Conservation (phyloP, 208 protist genomes). For the Naegleria fowleri region DNA sequence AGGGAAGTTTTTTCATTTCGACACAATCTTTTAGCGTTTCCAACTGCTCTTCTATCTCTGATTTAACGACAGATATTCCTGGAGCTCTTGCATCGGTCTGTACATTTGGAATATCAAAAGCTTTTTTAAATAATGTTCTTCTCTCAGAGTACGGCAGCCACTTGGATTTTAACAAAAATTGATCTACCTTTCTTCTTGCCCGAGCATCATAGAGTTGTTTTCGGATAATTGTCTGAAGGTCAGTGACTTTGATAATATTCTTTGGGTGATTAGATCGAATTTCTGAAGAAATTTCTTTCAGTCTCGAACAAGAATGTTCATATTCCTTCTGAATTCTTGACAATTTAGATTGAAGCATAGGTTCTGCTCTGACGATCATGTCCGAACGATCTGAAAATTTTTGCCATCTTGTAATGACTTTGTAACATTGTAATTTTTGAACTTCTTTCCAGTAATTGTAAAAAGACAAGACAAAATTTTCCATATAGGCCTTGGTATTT, state of each 20-base stretch:
- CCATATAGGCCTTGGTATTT: background rate
- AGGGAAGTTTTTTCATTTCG: background rate
- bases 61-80: slow-evolving; percentile 13
- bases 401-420: background rate
- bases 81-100: slow-evolving; percentile 13
- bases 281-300: background rate
- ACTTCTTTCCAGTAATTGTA: background rate
- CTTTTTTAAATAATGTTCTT: slow-evolving; percentile 1
- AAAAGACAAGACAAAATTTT: background rate
- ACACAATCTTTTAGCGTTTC: slow-evolving; percentile 42
- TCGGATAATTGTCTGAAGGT: background rate
- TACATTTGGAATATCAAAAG: background rate
- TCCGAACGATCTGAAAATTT: background rate
- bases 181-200: background rate
- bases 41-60: slow-evolving; percentile 37
- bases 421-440: background rate
- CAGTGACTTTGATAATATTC: background rate
- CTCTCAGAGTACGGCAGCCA: slow-evolving; percentile 13
- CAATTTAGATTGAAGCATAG: background rate
- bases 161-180: background rate
- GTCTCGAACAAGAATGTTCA: background rate
- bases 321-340: background rate
- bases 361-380: background rate
- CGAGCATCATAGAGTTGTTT: background rate
- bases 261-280: background rate